Conservation (phyloP, 2,329 filamentous ascomycete genomes). For the Fusarium gaditjirri region DNA sequence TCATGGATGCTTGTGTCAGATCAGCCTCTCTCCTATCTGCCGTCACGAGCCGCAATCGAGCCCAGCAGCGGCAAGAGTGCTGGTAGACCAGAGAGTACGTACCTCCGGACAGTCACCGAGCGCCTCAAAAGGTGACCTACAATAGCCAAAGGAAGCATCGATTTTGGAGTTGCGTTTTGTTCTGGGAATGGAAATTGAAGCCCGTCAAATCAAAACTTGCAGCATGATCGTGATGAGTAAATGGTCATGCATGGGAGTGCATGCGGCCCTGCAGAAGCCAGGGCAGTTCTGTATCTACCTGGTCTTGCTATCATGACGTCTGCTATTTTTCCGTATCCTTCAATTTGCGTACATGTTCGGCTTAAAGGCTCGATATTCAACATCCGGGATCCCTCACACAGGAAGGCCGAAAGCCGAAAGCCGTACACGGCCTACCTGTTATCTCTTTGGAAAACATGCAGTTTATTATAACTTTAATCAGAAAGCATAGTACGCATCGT, state of each 20-base stretch:
- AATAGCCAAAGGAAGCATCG: background rate
- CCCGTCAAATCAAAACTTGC: conserved; percentile 17
- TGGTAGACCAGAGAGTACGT: conserved; percentile 29
- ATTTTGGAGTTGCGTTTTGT: background rate
- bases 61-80: background rate
- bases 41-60: conserved; percentile 31
- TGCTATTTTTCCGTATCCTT: background rate
- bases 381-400: conserved; percentile 41
- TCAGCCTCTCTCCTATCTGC: conserved; percentile 19
- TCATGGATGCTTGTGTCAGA: conserved; percentile 22
- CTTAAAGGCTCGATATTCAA: conserved; percentile 35
- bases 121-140: conserved; percentile 13
- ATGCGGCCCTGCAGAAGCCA: background rate
- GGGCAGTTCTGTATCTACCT: background rate
- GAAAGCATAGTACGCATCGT: background rate
- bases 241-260: background rate
- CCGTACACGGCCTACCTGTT: background rate
- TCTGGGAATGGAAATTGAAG: background rate
- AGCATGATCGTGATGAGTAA: conserved; percentile 30
- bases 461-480: background rate
- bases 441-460: background rate
- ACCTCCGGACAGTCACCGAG: conserved; percentile 45
- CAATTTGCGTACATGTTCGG: conserved; percentile 28
- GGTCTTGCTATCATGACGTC: conserved; percentile 25
- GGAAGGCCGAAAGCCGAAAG: conserved; percentile 60